These are phyloP conservation scores for Umbelopsis ramanniana DNA, from an alignment of 192 early-diverging fungal genomes.

Conservation along the genomic window DNA sequence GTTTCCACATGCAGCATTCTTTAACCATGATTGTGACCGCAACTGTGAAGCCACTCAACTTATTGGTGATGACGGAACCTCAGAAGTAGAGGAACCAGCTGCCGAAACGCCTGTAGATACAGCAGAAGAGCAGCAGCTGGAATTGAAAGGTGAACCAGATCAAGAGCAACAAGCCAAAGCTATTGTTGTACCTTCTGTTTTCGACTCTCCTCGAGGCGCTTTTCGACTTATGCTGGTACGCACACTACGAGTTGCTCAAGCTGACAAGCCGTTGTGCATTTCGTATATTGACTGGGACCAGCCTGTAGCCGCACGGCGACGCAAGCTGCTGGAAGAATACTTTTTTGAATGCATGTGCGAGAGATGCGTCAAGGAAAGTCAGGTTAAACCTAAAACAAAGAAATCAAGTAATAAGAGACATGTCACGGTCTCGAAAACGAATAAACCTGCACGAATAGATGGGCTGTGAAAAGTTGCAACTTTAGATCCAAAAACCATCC, in stretches of 20 bases:
- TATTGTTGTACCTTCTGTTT: constrained; percentile 25
- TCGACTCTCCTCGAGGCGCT: constrained; percentile 33
- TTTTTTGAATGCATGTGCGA: constrained; percentile 66
- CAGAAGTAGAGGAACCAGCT: constrained; percentile 12
- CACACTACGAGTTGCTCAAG: constrained; percentile 22
- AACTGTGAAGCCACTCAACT: constrained; percentile 53
- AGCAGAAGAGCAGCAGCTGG: background rate
- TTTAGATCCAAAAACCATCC: too few species aligned
- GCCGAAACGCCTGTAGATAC: constrained; percentile 17
- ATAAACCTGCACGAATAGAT: background rate
- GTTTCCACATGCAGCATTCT: constrained; percentile 64
- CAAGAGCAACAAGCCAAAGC: constrained; percentile 5
- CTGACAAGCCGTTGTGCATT: constrained; percentile 62
- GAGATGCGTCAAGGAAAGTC: constrained; percentile 52
- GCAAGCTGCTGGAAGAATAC: constrained; percentile 59
- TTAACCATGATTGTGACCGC: constrained; percentile 71
- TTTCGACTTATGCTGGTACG: constrained; percentile 33
- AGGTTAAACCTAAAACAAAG: background rate
- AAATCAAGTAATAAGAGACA: background rate
- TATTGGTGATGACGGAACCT: constrained; percentile 1
- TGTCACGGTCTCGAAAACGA: background rate
- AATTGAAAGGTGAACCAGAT: background rate
- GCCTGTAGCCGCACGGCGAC: constrained; percentile 60
- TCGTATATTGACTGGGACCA: constrained; percentile 69
- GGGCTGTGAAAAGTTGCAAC: background rate